phyloP scores from a whole-genome alignment of 1,139 yeast species.

The Protomyces arabidopsidicola region DNA sequence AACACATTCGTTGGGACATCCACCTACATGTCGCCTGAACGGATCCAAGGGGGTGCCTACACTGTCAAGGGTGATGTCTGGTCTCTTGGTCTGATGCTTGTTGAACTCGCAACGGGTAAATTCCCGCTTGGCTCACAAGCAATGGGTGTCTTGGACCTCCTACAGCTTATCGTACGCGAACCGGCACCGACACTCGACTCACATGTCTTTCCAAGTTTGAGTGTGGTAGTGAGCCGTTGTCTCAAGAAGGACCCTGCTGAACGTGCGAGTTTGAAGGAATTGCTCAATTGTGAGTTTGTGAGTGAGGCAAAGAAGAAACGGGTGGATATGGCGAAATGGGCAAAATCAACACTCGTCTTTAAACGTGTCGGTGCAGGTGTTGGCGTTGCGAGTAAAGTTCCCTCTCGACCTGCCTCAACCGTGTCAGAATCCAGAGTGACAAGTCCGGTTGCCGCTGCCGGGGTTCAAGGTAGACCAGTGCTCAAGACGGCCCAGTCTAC shows the following conservation, averaged over 20 bases:
- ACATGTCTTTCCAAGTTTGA: constrained; percentile 8
- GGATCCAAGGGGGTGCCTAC: constrained; percentile 90
- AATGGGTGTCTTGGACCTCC: constrained; percentile 79
- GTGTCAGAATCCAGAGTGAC: too few species aligned
- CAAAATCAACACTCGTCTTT: constrained; percentile 39
- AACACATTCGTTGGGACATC: constrained; percentile 97
- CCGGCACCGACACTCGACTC: constrained; percentile 64
- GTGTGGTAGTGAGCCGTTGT: constrained; percentile 12
- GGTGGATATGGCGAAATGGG: constrained; percentile 52
- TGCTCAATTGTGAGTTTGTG: constrained; percentile 41
- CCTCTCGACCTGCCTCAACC: too few species aligned
- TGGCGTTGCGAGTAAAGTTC: background rate
- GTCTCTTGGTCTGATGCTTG: constrained; percentile 87
- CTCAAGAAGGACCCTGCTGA: constrained; percentile 21
- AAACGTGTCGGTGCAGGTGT: background rate
- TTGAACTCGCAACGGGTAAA: constrained; percentile 80
- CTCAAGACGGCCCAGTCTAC: background rate
- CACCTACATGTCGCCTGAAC: constrained; percentile 96
- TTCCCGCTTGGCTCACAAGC: constrained; percentile 57
- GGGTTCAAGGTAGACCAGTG: background rate
- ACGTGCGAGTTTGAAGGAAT: constrained; percentile 11
- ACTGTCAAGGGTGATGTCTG: constrained; percentile 93
- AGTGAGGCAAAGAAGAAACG: constrained; percentile 44
- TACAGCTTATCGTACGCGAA: constrained; percentile 91
- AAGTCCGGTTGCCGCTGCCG: too few species aligned